A percentile compares a stretch with the other conserved stretches of the same genome.
phyloP scores from a whole-genome alignment of 2,329 filamentous ascomycete species.

The Aspergillus ochraceus region DNA sequence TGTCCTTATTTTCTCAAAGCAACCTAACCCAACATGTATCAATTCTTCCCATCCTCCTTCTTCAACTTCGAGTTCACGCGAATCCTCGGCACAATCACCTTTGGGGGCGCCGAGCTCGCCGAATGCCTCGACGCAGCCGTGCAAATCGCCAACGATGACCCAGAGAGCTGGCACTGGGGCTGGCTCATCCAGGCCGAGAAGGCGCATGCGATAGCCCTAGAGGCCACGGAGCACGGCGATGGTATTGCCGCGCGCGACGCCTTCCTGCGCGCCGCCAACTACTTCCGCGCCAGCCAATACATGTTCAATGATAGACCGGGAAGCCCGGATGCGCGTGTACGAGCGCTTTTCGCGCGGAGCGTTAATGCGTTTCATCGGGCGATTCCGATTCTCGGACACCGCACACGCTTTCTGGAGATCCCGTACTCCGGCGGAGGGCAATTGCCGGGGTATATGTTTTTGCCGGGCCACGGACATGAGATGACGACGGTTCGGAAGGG shows the following conservation, averaged over 20 bases:
- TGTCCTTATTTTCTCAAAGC: too few relatives aligned
- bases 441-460: conserved; percentile 1
- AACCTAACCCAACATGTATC: not conserved
- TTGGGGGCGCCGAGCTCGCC: conserved; percentile 5
- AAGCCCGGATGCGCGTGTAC: not conserved
- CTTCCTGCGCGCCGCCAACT: conserved; percentile 8
- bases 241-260: not conserved
- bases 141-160: conserved; percentile 1
- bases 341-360: not conserved
- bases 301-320: conserved; percentile 3
- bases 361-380: not conserved
- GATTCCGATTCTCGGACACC: not conserved
- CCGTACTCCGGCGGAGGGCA: not conserved
- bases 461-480: not conserved
- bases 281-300: conserved; percentile 5
- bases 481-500: too few relatives aligned
- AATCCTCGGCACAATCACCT: not conserved
- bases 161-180: conserved; percentile 7
- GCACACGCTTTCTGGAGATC: not conserved
- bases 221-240: not conserved
- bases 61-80: conserved; percentile 11
- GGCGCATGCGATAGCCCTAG: not conserved
- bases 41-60: conserved; percentile 7
- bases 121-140: conserved; percentile 6
- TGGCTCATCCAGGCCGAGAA: conserved; percentile 1